Evolutionary conservation across 495 filamentous ascomycete genomes (phyloP), one percentile per base, ranked within the genome.

Genomic region (Trichoderma erinaceum): DNA sequence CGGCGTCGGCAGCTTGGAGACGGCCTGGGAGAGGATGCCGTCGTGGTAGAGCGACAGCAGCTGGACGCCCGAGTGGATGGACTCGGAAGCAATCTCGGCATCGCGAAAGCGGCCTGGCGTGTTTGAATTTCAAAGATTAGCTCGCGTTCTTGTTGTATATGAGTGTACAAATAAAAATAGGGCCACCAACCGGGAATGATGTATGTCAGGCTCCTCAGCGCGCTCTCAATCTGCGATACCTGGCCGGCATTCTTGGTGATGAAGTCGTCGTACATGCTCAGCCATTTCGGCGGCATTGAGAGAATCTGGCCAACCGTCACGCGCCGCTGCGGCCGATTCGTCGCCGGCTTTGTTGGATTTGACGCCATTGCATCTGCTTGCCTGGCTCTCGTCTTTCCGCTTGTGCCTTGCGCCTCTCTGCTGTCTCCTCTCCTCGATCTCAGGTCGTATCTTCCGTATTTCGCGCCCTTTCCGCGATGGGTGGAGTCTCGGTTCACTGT

Each of bases 21-120:
- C 67, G 29, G 89, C 88, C 71, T 86, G 84, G 65, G 88, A 85
- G 29, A 99, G 91, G 50, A 99, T 87, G 46, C 89, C 86, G 77
- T 98, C 93, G 82, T 98, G 93, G 78, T 97, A 97, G 68, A 97
- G 84, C 13, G 94, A 93, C 68, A 99, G 85, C 15, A 99, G 83
- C 73, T 96, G 92, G 41, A 97, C 89, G 68, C 87, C 86, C 50
- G 89, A 92, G 73, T 99, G 93, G 23, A 98, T 85, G 66, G 90
- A 92, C 80, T 99, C 95, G 70, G 95, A 97, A 68, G 94, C 89
- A 71, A 98, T 87, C 75, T 97, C 93, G 43, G 93, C 91, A 74
- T 98, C 93, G 70, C 92, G 88, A 77, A 96, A 97, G 65, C 93
- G 92, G 68, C 93, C 92, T 93, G 92, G 68, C 93, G 91, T 93